Conservation (phyloP, 176 grass and related monocot genomes). For the Neostapfia colusana region DNA sequence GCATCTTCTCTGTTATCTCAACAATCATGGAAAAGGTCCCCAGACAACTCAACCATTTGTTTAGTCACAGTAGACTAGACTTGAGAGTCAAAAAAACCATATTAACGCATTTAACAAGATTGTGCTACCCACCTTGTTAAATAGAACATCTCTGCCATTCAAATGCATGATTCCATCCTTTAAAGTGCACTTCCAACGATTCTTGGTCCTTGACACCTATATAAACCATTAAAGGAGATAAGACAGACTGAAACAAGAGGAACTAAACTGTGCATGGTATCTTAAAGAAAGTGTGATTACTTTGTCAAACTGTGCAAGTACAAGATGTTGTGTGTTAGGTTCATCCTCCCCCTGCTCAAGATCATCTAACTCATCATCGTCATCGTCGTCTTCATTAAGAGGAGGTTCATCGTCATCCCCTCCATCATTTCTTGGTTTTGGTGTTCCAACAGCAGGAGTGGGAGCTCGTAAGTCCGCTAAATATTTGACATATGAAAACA, state of each 20-base stretch:
- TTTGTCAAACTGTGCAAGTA: conserved; percentile 81
- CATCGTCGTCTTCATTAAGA: conserved; percentile 74
- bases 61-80: conserved; percentile 2
- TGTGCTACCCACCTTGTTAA: conserved; percentile 62
- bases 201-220: conserved; percentile 81
- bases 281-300: conserved; percentile 41
- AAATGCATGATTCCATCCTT: conserved; percentile 91
- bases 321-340: conserved; percentile 73
- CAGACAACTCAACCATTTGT: not conserved
- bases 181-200: conserved; percentile 79
- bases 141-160: conserved; percentile 68
- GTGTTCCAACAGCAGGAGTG: conserved; percentile 61
- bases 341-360: conserved; percentile 64
- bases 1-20: not conserved
- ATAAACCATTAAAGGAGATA: conserved; percentile 30
- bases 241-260: conserved; percentile 11
- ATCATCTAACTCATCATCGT: conserved; percentile 67
- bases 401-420: conserved; percentile 67
- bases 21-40: not conserved
- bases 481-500: conserved; percentile 30
- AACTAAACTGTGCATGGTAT: conserved; percentile 5
- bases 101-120: conserved; percentile 14
- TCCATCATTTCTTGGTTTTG: conserved; percentile 49
- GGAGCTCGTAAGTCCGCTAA: conserved; percentile 61
- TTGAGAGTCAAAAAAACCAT: not conserved